Percentiles rank a stretch among this genome's conserved stretches.
Conservation (phyloP, 2,329 filamentous ascomycete species). For the Magnaporthales sp. region DNA sequence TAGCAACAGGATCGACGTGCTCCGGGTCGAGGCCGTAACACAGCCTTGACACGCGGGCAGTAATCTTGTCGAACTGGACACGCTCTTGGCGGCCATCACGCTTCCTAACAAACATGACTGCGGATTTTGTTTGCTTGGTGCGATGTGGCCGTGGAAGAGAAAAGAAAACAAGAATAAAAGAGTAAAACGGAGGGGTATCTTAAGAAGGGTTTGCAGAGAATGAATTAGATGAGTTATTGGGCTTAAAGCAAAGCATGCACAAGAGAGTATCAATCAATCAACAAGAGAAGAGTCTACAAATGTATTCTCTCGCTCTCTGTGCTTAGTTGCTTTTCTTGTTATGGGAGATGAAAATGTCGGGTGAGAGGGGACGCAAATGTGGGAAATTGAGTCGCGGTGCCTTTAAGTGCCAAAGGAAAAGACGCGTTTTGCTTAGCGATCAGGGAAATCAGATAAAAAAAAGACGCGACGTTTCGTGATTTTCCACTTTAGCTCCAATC, state of each 20-base stretch:
- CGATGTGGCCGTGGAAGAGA: conserved; percentile 2
- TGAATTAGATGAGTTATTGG: not conserved
- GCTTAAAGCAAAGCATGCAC: not conserved
- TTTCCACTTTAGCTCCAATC: conserved; percentile 5
- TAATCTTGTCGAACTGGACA: conserved; percentile 99
- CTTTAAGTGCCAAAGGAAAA: not conserved
- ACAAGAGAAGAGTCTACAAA: not conserved
- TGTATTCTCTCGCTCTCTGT: not conserved
- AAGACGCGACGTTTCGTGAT: not conserved
- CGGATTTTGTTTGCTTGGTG: conserved; percentile 7
- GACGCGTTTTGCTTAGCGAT: not conserved
- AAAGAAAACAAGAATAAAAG: not conserved
- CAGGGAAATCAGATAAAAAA: not conserved
- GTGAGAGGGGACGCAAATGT: not conserved
- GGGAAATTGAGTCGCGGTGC: not conserved
- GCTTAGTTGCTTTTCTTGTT: not conserved
- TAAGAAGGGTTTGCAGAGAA: not conserved
- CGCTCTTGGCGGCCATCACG: conserved; percentile 97
- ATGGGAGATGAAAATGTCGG: not conserved
- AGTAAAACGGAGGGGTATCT: not conserved
- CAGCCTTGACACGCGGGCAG: conserved; percentile 90
- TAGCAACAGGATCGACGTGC: conserved; percentile 94
- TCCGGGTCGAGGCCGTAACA: conserved; percentile 94
- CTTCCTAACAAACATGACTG: conserved; percentile 55
- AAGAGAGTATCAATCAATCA: not conserved